Conservation (phyloP, 2,329 filamentous ascomycete species). For the Pseudogymnoascus pannorum region DNA sequence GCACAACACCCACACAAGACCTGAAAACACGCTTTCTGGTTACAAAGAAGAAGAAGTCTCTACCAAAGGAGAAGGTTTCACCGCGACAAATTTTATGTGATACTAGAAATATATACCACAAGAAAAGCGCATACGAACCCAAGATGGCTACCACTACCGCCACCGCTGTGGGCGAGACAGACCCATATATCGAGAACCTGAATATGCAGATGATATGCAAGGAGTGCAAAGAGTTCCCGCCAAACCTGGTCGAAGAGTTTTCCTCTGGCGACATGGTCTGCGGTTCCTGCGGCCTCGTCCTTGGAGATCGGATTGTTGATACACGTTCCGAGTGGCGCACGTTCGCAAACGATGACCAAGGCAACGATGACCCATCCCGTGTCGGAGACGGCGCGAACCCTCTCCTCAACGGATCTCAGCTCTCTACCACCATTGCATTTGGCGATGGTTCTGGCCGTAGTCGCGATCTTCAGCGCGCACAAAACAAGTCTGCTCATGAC, state of each 20-base stretch:
- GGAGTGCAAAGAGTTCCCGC: conserved; percentile 88
- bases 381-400: conserved; percentile 91
- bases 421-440: conserved; percentile 81
- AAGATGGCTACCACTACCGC: conserved; percentile 37
- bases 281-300: conserved; percentile 80
- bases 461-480: conserved; percentile 71
- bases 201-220: conserved; percentile 79
- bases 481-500: conserved; percentile 74
- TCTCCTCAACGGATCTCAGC: conserved; percentile 81
- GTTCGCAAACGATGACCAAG: conserved; percentile 96
- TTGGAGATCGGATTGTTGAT: conserved; percentile 87
- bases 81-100: conserved; percentile 28
- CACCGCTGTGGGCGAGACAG: conserved; percentile 17
- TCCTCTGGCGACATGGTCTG: conserved; percentile 90
- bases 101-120: conserved; percentile 37
- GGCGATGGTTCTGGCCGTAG: conserved; percentile 64
- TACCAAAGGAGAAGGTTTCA: conserved; percentile 9
- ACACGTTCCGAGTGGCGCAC: conserved; percentile 97
- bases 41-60: conserved; percentile 26
- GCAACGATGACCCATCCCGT: conserved; percentile 94
- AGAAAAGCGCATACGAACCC: conserved; percentile 33
- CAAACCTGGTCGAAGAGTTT: conserved; percentile 87
- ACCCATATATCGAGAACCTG: conserved; percentile 57
- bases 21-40: conserved; percentile 24
- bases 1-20: conserved; percentile 29